A percentile compares a stretch with the other conserved stretches of the same genome.
Conservation (phyloP, 306 rosid species). For the Abrus pulchellus region DNA sequence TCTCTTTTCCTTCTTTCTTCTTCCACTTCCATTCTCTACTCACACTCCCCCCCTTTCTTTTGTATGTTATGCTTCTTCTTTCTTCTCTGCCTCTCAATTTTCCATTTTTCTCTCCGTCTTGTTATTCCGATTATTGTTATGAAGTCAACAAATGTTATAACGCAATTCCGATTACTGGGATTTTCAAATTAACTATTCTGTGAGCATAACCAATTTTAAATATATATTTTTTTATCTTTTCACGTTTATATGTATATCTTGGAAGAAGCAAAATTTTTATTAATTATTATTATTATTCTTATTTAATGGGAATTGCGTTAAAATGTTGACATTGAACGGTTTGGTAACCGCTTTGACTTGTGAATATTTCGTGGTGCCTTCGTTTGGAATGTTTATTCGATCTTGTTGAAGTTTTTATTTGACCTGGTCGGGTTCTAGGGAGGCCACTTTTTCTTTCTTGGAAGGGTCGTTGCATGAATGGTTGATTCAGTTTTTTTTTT, state of each 20-base stretch:
- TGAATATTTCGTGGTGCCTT: constrained; percentile 27
- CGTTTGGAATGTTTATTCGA: constrained; percentile 25
- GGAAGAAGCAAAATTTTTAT: too few relatives aligned
- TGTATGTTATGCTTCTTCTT: not conserved
- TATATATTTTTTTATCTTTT: too few relatives aligned
- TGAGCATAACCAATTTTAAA: too few relatives aligned
- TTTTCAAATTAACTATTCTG: too few relatives aligned
- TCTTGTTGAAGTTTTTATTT: not conserved
- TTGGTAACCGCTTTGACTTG: constrained; percentile 30
- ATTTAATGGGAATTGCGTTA: constrained; percentile 15
- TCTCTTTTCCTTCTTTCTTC: not conserved
- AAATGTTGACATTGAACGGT: constrained; percentile 41
- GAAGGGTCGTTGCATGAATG: constrained; percentile 45
- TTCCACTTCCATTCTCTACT: not conserved
- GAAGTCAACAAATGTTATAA: too few relatives aligned
- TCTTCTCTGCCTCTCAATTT: too few relatives aligned
- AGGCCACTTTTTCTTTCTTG: not conserved
- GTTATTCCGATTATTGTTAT: not conserved
- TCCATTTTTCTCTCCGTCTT: too few relatives aligned
- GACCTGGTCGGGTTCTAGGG: constrained; percentile 21
- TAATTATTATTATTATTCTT: not conserved
- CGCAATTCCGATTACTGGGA: too few relatives aligned
- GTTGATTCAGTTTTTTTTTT: constrained; percentile 47
- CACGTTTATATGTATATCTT: too few relatives aligned
- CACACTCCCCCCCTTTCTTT: too few relatives aligned